Evolutionary conservation across 768 basidiomycete species (phyloP).

Genomic region (Exsudoporus frostii): DNA sequence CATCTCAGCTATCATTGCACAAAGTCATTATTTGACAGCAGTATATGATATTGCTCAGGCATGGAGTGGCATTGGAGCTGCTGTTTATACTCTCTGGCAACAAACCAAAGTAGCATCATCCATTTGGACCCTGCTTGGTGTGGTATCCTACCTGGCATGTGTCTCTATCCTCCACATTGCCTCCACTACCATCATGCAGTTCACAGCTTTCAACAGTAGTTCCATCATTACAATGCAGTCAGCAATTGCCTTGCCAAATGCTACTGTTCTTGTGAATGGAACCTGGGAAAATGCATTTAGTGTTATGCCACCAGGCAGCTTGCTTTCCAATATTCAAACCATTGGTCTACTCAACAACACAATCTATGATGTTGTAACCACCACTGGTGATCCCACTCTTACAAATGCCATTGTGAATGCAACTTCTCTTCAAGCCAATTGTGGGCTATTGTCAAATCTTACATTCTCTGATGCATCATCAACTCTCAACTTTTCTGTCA

Average conservation of each 20-base stretch:
- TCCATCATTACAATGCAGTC: background rate
- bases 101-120: conserved; percentile 16
- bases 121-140: conserved; percentile 7
- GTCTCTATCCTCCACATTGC: conserved; percentile 21
- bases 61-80: conserved; percentile 25
- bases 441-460: conserved; percentile 9
- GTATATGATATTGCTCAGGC: conserved; percentile 19
- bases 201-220: conserved; percentile 10
- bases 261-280: background rate
- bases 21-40: conserved; percentile 13
- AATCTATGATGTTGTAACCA: conserved; percentile 8
- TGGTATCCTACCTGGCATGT: conserved; percentile 15
- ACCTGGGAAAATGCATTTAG: background rate
- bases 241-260: conserved; percentile 6
- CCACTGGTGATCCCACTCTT: background rate
- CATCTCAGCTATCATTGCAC: background rate
- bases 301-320: background rate
- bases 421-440: conserved; percentile 2
- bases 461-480: background rate
- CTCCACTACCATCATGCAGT: conserved; percentile 21
- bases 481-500: background rate
- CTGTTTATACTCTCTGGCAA: conserved; percentile 11
- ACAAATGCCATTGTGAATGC: conserved; percentile 11
- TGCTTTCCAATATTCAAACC: background rate
- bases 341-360: conserved; percentile 11